Base-by-base conservation (phyloP, 2,329 filamentous ascomycete species). In the Talaromyces sp. region DNA sequence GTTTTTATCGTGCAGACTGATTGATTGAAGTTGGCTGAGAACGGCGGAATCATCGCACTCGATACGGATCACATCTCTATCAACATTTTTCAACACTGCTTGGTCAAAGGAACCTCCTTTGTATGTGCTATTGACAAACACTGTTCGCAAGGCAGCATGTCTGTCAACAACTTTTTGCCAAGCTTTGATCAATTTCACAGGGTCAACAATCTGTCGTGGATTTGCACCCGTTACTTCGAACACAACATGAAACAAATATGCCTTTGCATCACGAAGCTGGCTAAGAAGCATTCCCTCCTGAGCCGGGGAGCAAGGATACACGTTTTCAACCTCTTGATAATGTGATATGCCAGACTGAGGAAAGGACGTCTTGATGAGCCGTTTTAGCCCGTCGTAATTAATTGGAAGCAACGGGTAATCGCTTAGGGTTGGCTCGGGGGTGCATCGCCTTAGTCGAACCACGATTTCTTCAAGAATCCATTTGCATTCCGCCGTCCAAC, bases 361-460 rank as follows among this genome's bases (percentile, higher is more conserved):
- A 0, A 84, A 69, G 43, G 74, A 80, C 3, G 75, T 69, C 1
- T 66, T 69, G 0, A 78, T 62, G 67, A 84, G 64, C 3, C 69
- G 75, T 1, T 79, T 69, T 45, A 85, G 74, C 6, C 72, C 73
- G 0, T 77, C 70, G 47, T 84, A 82, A 1, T 73, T 78, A 63
- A 83, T 70, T 3, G 78, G 75, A 13, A 84, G 73, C 57, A 85
- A 74, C 0, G 80, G 78, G 62, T 79, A 82, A 22, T 82, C 81
- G 64, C 76, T 80, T 14, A 81, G 64, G 0, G 81, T 83, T 24
- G 72, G 68, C 5, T 68, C 72, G 2, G 73, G 69, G 2, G 68
- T 31, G 60, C 75, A 68, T 9, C 68, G 64, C 6, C 66, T 70
- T 8, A 79, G 66, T 43, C 69, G 66, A 41, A 72, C 68, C 0